Conservation (phyloP, 2,329 filamentous ascomycete genomes). For the Fusarium sulawesiense region DNA sequence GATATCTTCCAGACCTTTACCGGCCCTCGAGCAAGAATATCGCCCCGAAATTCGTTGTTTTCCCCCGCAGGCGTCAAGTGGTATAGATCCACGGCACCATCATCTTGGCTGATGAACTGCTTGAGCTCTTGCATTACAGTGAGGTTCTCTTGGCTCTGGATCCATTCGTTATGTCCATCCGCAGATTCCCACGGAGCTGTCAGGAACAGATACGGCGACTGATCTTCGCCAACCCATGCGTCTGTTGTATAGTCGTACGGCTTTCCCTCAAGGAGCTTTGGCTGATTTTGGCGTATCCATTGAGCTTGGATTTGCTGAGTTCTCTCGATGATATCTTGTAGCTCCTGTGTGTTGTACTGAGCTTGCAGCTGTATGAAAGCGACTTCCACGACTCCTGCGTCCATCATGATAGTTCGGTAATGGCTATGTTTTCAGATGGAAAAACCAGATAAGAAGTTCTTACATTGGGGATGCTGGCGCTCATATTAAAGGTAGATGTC, state of each 20-base stretch:
- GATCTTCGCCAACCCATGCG: conserved; percentile 51
- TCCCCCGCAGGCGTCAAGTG: conserved; percentile 54
- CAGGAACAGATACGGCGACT: conserved; percentile 55
- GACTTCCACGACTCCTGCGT: conserved; percentile 54
- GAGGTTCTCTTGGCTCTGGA: conserved; percentile 56
- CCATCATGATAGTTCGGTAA: conserved; percentile 43
- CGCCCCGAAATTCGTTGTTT: conserved; percentile 39
- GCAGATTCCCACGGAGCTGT: conserved; percentile 59
- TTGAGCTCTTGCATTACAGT: conserved; percentile 50
- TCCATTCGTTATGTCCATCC: conserved; percentile 57
- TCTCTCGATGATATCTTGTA: conserved; percentile 49
- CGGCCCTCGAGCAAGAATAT: conserved; percentile 40
- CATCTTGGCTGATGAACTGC: conserved; percentile 50
- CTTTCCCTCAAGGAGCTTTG: conserved; percentile 46
- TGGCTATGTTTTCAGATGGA: background rate
- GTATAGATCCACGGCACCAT: conserved; percentile 52
- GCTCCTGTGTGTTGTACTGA: conserved; percentile 48
- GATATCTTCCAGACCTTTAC: conserved; percentile 53
- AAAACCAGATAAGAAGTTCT: background rate
- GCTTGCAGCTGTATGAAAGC: conserved; percentile 51
- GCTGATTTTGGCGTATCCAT: conserved; percentile 55
- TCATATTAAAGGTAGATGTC: background rate
- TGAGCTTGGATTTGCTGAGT: conserved; percentile 53
- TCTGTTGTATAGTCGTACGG: conserved; percentile 51
- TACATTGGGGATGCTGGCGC: background rate